Conservation (phyloP, 495 filamentous ascomycete species). For the Aspergillus nanangensis region DNA sequence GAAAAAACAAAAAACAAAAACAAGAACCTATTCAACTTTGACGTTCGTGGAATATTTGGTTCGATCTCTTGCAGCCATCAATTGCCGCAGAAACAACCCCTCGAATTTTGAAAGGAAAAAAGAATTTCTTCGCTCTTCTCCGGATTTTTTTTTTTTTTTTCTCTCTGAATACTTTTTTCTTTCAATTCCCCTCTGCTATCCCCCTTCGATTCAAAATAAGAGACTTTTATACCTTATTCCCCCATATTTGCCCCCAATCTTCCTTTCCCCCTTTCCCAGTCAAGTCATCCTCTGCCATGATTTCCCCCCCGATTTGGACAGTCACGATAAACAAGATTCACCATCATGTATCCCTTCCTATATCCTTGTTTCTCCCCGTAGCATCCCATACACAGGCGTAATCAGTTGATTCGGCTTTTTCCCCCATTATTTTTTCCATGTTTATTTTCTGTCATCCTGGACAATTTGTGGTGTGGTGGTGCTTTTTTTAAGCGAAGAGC, state of each 20-base stretch:
- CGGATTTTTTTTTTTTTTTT: neutral
- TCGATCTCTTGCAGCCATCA: no score
- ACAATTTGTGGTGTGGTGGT: no score
- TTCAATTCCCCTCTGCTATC: conserved; percentile 7
- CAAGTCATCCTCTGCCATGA: conserved; percentile 11
- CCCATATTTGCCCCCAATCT: conserved; percentile 11
- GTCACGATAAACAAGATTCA: conserved; percentile 54
- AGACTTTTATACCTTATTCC: neutral
- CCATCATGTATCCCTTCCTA: conserved; percentile 51
- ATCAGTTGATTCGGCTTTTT: conserved; percentile 31
- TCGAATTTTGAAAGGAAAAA: neutral
- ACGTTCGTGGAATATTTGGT: conserved; percentile 1
- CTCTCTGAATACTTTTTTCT: conserved; percentile 11
- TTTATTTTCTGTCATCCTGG: neutral
- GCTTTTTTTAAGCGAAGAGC: no score
- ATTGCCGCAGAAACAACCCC: no score
- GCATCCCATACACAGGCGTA: conserved; percentile 47
- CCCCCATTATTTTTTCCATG: neutral
- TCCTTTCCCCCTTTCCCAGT: conserved; percentile 7
- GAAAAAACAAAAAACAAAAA: conserved; percentile 4
- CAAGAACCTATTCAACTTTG: neutral
- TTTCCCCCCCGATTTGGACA: conserved; percentile 23
- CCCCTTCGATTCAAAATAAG: conserved; percentile 13
- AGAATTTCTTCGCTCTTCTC: neutral
- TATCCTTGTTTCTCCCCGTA: conserved; percentile 18